Percentiles rank a stretch among this genome's conserved stretches.
phyloP scores from a whole-genome alignment of 108 stramenopile species.

The Asterionellopsis glacialis region DNA sequence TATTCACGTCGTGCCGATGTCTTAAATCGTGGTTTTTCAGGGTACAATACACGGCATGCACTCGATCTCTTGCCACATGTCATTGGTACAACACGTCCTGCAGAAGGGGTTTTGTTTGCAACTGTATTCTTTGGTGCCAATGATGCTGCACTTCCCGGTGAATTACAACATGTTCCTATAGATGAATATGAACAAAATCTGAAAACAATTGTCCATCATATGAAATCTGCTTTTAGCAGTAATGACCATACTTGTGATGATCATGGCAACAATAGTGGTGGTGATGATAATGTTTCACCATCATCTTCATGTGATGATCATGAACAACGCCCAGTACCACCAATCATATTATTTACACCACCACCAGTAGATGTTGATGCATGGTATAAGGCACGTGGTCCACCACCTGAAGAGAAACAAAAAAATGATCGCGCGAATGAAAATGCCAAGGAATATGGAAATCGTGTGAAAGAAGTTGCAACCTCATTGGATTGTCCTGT shows the following conservation, averaged over 20 bases:
- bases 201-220: constrained; percentile 28
- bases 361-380: constrained; percentile 59
- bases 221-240: constrained; percentile 17
- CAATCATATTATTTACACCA: constrained; percentile 65
- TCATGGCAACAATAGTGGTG: neutral
- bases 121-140: constrained; percentile 79
- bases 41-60: constrained; percentile 64
- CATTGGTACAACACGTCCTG: constrained; percentile 9
- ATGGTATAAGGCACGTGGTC: constrained; percentile 25
- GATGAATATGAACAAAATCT: constrained; percentile 49
- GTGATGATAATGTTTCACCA: neutral
- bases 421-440: constrained; percentile 38
- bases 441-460: constrained; percentile 43
- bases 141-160: constrained; percentile 56
- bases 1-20: constrained; percentile 66
- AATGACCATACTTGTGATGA: neutral
- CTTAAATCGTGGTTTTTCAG: constrained; percentile 64
- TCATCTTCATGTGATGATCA: neutral
- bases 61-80: constrained; percentile 32
- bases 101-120: constrained; percentile 12
- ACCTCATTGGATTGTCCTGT: constrained; percentile 29
- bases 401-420: constrained; percentile 6
- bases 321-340: constrained; percentile 9
- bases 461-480: constrained; percentile 32
- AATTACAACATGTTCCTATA: constrained; percentile 55